Conservation (phyloP, 805 yeast genomes). For the Candida taoyuanica region DNA sequence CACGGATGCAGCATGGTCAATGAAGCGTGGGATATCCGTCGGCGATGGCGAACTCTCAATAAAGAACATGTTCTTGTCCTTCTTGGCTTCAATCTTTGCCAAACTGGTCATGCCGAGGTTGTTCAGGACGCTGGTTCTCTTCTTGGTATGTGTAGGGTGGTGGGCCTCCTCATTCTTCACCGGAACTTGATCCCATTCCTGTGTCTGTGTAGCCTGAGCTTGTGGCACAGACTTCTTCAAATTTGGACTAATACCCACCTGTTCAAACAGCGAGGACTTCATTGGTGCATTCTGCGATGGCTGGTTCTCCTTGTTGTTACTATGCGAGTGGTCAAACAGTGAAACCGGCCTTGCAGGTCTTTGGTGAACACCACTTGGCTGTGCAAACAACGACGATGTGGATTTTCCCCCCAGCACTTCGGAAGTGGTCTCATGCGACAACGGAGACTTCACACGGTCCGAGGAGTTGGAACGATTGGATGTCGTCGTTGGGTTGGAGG, state of each 20-base stretch:
- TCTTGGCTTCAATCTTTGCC: conserved; percentile 12
- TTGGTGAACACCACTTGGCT: conserved; percentile 5
- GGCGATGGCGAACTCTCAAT: conserved; percentile 31
- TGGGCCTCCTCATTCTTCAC: neutral
- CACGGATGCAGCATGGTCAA: conserved; percentile 1
- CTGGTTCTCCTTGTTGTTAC: too few species aligned
- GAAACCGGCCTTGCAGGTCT: conserved; percentile 4
- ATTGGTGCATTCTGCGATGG: neutral
- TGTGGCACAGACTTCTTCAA: conserved; percentile 10
- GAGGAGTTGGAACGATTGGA: conserved; percentile 4
- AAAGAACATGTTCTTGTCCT: conserved; percentile 28
- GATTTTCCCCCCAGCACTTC: conserved; percentile 9
- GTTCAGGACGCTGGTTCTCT: conserved; percentile 24
- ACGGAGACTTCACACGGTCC: conserved; percentile 23
- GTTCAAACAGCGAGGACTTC: conserved; percentile 19
- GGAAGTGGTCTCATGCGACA: conserved; percentile 21
- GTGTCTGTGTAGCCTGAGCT: conserved; percentile 1
- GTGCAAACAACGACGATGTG: conserved; percentile 8
- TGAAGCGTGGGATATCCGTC: conserved; percentile 18
- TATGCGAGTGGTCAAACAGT: too few species aligned
- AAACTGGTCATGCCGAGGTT: conserved; percentile 27
- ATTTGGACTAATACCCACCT: conserved; percentile 26
- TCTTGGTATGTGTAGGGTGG: conserved; percentile 5
- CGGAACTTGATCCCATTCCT: too few species aligned
- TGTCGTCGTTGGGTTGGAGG: conserved; percentile 4